Percentiles rank a stretch among this genome's conserved stretches.
Evolutionary conservation across 2,329 filamentous ascomycete genomes (phyloP).

Genomic region (Basipetospora chlamydospora): DNA sequence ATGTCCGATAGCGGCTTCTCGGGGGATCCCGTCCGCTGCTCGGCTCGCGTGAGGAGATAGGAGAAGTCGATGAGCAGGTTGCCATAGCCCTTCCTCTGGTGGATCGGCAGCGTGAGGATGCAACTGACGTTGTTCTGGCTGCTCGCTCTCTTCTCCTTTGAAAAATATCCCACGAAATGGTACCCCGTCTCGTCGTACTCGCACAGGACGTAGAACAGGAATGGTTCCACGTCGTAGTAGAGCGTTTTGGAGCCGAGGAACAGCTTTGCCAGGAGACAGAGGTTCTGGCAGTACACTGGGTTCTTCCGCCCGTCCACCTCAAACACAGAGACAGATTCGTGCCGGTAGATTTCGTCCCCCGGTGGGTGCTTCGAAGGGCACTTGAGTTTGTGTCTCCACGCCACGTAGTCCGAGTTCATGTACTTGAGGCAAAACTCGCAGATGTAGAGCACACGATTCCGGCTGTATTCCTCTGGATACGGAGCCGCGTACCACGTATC

Average conservation of each 20-base stretch:
- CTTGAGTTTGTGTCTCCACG: constrained; percentile 94
- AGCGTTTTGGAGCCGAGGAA: constrained; percentile 98
- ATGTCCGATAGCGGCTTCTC: constrained; percentile 97
- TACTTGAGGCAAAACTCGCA: constrained; percentile 99
- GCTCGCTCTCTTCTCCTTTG: constrained; percentile 90
- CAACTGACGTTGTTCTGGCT: constrained; percentile 97
- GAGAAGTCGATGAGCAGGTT: constrained; percentile 97
- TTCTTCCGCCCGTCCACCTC: constrained; percentile 96
- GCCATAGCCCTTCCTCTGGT: constrained; percentile 93
- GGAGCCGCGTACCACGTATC: constrained; percentile 98
- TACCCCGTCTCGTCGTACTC: constrained; percentile 85
- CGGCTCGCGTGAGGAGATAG: constrained; percentile 84
- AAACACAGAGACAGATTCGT: constrained; percentile 84
- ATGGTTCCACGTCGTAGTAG: constrained; percentile 96
- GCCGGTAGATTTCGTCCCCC: constrained; percentile 92
- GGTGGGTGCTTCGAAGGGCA: constrained; percentile 94
- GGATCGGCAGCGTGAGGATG: constrained; percentile 88
- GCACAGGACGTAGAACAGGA: constrained; percentile 93
- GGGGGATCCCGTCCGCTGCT: constrained; percentile 86
- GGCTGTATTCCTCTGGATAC: constrained; percentile 95
- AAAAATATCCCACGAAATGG: constrained; percentile 98
- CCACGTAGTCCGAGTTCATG: constrained; percentile 98
- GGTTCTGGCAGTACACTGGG: constrained; percentile 95
- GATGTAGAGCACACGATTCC: constrained; percentile 93
- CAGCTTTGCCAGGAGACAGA: constrained; percentile 88